Conservation (phyloP, 1,284 basidiomycete species). For the Sporisorium iseilematis-ciliati region DNA sequence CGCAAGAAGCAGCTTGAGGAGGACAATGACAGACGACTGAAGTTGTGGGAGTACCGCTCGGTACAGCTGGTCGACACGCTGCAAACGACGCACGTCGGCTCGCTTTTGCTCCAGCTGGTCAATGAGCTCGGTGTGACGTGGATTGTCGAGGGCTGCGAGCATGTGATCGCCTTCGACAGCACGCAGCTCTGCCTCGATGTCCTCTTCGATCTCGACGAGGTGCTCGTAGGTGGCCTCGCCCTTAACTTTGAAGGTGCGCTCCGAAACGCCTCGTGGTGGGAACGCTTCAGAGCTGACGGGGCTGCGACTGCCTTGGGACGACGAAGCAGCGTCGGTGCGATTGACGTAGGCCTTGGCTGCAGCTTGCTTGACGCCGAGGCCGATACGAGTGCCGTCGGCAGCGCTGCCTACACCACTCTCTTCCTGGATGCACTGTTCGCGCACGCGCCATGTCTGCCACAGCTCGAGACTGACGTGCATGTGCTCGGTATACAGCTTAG, state of each 20-base stretch:
- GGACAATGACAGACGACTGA: conserved; percentile 67
- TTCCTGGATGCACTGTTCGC: conserved; percentile 92
- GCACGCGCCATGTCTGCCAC: conserved; percentile 92
- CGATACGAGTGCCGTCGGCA: conserved; percentile 56
- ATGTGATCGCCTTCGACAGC: conserved; percentile 58
- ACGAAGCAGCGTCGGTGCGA: conserved; percentile 46
- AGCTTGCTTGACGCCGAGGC: conserved; percentile 40
- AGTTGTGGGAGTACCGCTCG: conserved; percentile 60
- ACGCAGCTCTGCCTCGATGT: conserved; percentile 52
- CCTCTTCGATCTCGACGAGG: conserved; percentile 59
- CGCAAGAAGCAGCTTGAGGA: conserved; percentile 67
- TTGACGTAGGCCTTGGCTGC: conserved; percentile 30
- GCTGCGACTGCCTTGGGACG: conserved; percentile 58
- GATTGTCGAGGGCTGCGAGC: conserved; percentile 63
- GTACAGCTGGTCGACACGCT: conserved; percentile 64
- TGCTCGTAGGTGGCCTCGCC: conserved; percentile 63
- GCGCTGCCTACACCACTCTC: conserved; percentile 90
- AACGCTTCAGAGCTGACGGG: conserved; percentile 55
- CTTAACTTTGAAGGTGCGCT: conserved; percentile 49
- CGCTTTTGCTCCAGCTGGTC: conserved; percentile 55
- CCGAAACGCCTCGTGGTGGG: conserved; percentile 25
- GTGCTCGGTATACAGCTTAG: conserved; percentile 87
- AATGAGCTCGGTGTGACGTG: conserved; percentile 45
- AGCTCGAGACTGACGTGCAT: conserved; percentile 90
- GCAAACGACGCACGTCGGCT: conserved; percentile 60